Conservation (phyloP, 768 basidiomycete genomes). For the Harrya chromipes region DNA sequence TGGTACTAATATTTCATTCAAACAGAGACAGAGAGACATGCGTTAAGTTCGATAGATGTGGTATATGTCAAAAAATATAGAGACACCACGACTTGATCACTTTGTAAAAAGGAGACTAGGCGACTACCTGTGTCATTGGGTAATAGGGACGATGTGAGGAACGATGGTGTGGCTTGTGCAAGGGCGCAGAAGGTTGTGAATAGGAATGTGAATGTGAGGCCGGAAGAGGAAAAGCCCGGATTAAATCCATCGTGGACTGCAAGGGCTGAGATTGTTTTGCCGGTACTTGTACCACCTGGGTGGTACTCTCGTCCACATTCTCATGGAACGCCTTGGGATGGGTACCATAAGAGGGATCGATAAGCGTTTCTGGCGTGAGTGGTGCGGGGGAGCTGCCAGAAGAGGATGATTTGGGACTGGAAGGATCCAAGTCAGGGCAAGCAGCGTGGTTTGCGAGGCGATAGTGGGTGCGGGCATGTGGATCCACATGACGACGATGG, state of each 20-base stretch:
- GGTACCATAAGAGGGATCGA: constrained; percentile 18
- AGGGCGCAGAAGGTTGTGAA: constrained; percentile 17
- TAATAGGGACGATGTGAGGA: constrained; percentile 24
- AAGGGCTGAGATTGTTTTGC: constrained; percentile 24
- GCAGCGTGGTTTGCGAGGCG: constrained; percentile 14
- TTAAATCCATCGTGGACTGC: constrained; percentile 40
- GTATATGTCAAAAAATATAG: constrained; percentile 34
- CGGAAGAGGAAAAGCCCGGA: constrained; percentile 49
- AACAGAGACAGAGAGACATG: background rate
- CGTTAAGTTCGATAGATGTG: constrained; percentile 18
- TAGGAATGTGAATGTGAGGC: constrained; percentile 24
- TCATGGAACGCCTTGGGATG: constrained; percentile 28
- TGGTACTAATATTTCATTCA: constrained; percentile 1
- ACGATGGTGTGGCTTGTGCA: constrained; percentile 25
- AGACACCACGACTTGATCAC: constrained; percentile 27
- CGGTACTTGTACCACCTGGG: constrained; percentile 23
- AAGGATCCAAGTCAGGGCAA: constrained; percentile 45
- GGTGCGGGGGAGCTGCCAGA: constrained; percentile 35
- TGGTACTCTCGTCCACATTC: constrained; percentile 24
- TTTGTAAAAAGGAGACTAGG: constrained; percentile 14
- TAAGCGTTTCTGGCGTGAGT: constrained; percentile 27
- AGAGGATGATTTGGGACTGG: constrained; percentile 38
- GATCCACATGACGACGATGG: constrained; percentile 27
- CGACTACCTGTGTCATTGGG: constrained; percentile 21
- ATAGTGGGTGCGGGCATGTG: constrained; percentile 18